phyloP scores from a whole-genome alignment of 495 filamentous ascomycete species.

The Aspergillus incahuasiensis region DNA sequence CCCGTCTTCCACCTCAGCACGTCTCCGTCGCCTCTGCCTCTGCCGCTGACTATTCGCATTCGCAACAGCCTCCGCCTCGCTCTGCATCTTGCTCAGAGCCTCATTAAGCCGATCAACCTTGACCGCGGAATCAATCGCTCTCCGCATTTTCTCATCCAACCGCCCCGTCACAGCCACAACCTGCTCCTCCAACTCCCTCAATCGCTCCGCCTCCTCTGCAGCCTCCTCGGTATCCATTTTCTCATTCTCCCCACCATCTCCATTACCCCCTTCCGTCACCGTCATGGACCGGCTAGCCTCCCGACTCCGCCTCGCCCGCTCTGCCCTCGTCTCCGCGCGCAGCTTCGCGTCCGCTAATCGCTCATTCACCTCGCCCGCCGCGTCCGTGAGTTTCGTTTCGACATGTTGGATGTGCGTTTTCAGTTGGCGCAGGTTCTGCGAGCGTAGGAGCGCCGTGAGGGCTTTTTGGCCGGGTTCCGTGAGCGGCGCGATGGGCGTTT shows the following conservation, averaged over 20 bases:
- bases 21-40: slow-evolving; percentile 7
- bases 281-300: background rate
- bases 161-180: slow-evolving; percentile 31
- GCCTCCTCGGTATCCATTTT: slow-evolving; percentile 5
- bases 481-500: slow-evolving; percentile 50
- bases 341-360: slow-evolving; percentile 30
- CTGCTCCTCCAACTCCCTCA: slow-evolving; percentile 25
- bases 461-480: slow-evolving; percentile 29
- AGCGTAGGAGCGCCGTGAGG: slow-evolving; percentile 30
- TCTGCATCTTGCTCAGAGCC: slow-evolving; percentile 25
- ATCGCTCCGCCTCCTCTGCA: slow-evolving; percentile 21
- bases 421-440: slow-evolving; percentile 26
- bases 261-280: slow-evolving; percentile 17
- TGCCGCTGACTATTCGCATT: background rate
- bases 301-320: slow-evolving; percentile 12
- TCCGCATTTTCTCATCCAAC: slow-evolving; percentile 37
- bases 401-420: slow-evolving; percentile 36
- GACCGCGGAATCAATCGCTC: slow-evolving; percentile 35
- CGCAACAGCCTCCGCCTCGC: slow-evolving; percentile 21
- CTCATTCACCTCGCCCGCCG: slow-evolving; percentile 47
- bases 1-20: slow-evolving; percentile 19
- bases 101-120: slow-evolving; percentile 30
- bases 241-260: slow-evolving; percentile 21
- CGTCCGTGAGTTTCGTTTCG: slow-evolving; percentile 33
- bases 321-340: slow-evolving; percentile 29